phyloP scores from a whole-genome alignment of 345 rosid species.

The Arabidopsis suecica region DNA sequence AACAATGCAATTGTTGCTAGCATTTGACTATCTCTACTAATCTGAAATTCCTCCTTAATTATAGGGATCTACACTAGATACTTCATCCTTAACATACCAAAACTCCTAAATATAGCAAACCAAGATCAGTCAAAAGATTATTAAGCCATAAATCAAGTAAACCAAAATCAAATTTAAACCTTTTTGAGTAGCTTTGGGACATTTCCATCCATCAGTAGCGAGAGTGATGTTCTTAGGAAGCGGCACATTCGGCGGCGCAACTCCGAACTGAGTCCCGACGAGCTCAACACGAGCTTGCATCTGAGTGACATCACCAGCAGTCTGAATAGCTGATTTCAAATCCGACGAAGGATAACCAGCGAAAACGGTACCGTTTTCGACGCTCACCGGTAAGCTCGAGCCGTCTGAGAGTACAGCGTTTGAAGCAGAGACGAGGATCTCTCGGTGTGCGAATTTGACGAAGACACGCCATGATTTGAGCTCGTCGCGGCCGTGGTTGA shows the following conservation, averaged over 20 bases:
- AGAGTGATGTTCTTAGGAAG: constrained; percentile 69
- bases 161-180: constrained; percentile 45
- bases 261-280: constrained; percentile 90
- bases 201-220: constrained; percentile 78
- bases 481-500: constrained; percentile 74
- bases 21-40: constrained; percentile 33
- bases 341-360: constrained; percentile 74
- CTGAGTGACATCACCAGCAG: constrained; percentile 89
- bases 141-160: constrained; percentile 10
- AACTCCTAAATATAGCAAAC: constrained; percentile 23
- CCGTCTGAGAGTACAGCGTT: constrained; percentile 83
- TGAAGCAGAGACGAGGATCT: constrained; percentile 76
- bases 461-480: constrained; percentile 82
- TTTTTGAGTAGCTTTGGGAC: constrained; percentile 56
- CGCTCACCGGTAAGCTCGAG: constrained; percentile 58
- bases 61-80: constrained; percentile 15
- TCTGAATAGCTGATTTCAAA: constrained; percentile 85
- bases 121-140: background rate
- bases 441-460: constrained; percentile 74
- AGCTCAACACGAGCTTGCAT: constrained; percentile 69
- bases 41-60: constrained; percentile 14
- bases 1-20: constrained; percentile 20
- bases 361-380: constrained; percentile 76
- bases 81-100: background rate
- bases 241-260: constrained; percentile 68